Conservation (phyloP, 352 stramenopile species). For the Phytophthora constricta region DNA sequence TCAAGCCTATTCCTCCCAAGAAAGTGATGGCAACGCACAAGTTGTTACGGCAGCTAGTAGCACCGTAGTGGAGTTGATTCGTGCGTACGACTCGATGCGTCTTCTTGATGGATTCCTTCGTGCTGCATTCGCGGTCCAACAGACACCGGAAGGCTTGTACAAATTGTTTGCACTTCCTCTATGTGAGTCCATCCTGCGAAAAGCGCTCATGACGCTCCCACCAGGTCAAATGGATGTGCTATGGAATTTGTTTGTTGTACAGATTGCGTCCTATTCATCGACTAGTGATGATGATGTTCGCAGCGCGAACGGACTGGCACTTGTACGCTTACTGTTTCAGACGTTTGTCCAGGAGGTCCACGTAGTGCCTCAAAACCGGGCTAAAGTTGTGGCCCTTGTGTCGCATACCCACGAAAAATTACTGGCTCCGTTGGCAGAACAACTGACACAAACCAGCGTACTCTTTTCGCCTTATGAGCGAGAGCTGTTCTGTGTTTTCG, state of each 20-base stretch:
- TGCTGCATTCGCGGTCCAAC: slow-evolving; percentile 41
- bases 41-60: slow-evolving; percentile 35
- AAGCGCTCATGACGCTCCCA: slow-evolving; percentile 74
- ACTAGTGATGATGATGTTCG: slow-evolving; percentile 11
- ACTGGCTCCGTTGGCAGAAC: slow-evolving; percentile 38
- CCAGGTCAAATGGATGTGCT: slow-evolving; percentile 81
- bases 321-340: slow-evolving; percentile 79
- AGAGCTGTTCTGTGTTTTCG: slow-evolving; percentile 78
- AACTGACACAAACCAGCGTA: slow-evolving; percentile 20
- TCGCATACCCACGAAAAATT: slow-evolving; percentile 61
- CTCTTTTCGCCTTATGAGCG: slow-evolving; percentile 52
- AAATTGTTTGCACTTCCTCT: slow-evolving; percentile 48
- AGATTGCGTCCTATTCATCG: slow-evolving; percentile 42
- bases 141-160: slow-evolving; percentile 51
- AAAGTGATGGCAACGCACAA: neutral
- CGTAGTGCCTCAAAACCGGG: slow-evolving; percentile 76
- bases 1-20: slow-evolving; percentile 9
- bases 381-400: slow-evolving; percentile 61
- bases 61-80: slow-evolving; percentile 64
- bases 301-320: slow-evolving; percentile 35
- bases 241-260: slow-evolving; percentile 71
- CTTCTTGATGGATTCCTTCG: slow-evolving; percentile 70
- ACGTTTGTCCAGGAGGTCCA: slow-evolving; percentile 85
- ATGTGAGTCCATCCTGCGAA: slow-evolving; percentile 62
- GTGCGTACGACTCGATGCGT: slow-evolving; percentile 87